phyloP scores from a whole-genome alignment of 2,329 filamentous ascomycete genomes.

The Paraphaeosphaeria minitans region DNA sequence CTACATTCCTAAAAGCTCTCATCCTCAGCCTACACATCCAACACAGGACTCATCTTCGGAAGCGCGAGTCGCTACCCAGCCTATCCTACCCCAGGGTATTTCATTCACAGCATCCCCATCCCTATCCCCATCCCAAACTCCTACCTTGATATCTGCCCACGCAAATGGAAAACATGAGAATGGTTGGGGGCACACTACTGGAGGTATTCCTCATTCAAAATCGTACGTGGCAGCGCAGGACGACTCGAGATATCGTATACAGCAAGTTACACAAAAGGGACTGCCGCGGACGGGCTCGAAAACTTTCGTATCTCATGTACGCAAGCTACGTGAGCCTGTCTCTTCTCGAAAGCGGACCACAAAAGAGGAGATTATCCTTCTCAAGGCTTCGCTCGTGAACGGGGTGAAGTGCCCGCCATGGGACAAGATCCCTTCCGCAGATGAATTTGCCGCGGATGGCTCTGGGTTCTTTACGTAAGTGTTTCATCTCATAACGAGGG shows the following conservation, averaged over 20 bases:
- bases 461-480: constrained; percentile 62
- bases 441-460: constrained; percentile 66
- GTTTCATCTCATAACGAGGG: neutral
- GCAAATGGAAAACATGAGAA: neutral
- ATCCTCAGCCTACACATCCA: constrained; percentile 15
- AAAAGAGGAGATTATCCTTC: constrained; percentile 75
- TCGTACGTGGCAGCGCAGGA: neutral
- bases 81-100: constrained; percentile 15
- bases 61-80: neutral
- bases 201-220: neutral
- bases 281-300: constrained; percentile 8
- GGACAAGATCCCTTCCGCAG: constrained; percentile 64
- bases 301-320: constrained; percentile 32
- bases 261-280: constrained; percentile 13
- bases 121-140: constrained; percentile 14
- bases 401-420: constrained; percentile 85
- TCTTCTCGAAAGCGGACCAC: constrained; percentile 68
- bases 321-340: constrained; percentile 52
- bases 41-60: neutral
- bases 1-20: constrained; percentile 7
- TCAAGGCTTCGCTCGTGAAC: constrained; percentile 79
- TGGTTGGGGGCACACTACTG: neutral
- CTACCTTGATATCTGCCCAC: neutral
- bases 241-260: constrained; percentile 9
- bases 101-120: constrained; percentile 1